Evolutionary conservation across 768 basidiomycete genomes (phyloP).

Genomic region (Trametes elegans): DNA sequence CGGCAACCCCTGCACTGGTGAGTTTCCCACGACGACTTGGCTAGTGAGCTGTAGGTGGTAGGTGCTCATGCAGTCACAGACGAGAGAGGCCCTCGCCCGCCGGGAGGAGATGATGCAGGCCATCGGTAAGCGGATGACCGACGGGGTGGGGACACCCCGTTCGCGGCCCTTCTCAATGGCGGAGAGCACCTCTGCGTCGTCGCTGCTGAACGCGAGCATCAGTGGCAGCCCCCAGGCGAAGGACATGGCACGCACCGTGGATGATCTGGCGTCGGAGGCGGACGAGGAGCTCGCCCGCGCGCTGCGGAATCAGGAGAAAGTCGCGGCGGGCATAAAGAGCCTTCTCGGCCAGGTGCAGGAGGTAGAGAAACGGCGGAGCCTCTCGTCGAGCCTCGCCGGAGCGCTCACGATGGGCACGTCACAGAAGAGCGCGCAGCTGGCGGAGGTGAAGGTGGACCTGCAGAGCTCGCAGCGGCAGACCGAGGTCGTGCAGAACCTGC

Average conservation of each 20-base stretch:
- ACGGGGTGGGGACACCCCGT: constrained; percentile 47
- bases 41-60: background rate
- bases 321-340: constrained; percentile 49
- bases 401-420: background rate
- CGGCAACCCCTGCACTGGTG: constrained; percentile 42
- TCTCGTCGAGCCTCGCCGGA: background rate
- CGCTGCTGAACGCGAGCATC: constrained; percentile 20
- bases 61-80: constrained; percentile 41
- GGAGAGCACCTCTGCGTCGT: constrained; percentile 26
- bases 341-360: constrained; percentile 54
- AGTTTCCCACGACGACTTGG: constrained; percentile 28
- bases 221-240: constrained; percentile 35
- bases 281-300: constrained; percentile 56
- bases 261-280: constrained; percentile 52
- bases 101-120: constrained; percentile 82
- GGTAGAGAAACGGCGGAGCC: constrained; percentile 38
- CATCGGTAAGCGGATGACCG: constrained; percentile 50
- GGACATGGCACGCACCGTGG: constrained; percentile 45
- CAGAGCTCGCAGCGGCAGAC: constrained; percentile 70
- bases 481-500: constrained; percentile 74
- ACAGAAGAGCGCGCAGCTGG: constrained; percentile 60
- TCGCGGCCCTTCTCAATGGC: constrained; percentile 42
- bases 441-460: constrained; percentile 49
- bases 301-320: constrained; percentile 50
- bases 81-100: constrained; percentile 70